These are phyloP conservation scores for Coniella lustricola DNA, from an alignment of 2,329 filamentous ascomycete genomes.

Conservation along the genomic window DNA sequence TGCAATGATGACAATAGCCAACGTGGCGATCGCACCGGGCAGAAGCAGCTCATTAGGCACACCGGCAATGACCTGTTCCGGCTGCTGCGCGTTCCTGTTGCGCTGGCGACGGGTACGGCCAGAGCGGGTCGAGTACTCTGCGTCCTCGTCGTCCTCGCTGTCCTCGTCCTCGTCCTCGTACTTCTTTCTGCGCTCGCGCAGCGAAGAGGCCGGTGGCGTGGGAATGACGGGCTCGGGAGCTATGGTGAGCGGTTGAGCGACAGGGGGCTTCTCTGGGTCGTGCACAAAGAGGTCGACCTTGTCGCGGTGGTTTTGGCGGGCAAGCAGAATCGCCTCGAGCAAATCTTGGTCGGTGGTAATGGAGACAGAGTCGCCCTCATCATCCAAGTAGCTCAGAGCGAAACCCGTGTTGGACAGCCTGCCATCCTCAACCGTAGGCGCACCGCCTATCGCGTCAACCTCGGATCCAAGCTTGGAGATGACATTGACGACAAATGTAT, in stretches of 20 bases:
- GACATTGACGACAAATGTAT: slow-evolving; percentile 69
- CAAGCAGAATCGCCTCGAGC: slow-evolving; percentile 79
- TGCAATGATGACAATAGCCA: slow-evolving; percentile 87
- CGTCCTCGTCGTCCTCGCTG: slow-evolving; percentile 40
- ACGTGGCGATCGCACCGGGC: slow-evolving; percentile 88
- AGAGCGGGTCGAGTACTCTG: slow-evolving; percentile 29
- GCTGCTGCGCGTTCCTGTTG: slow-evolving; percentile 27
- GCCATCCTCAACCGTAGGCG: slow-evolving; percentile 70
- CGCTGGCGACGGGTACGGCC: slow-evolving; percentile 34
- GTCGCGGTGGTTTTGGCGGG: slow-evolving; percentile 68
- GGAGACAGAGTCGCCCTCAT: slow-evolving; percentile 92
- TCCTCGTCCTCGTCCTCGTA: slow-evolving; percentile 42
- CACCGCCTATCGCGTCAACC: slow-evolving; percentile 75
- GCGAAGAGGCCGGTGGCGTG: slow-evolving; percentile 42
- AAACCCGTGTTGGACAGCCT: slow-evolving; percentile 72
- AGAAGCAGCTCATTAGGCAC: slow-evolving; percentile 91
- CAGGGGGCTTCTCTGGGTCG: slow-evolving; percentile 80
- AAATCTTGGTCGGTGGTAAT: slow-evolving; percentile 95
- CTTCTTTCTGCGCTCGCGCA: slow-evolving; percentile 44
- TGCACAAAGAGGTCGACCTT: slow-evolving; percentile 98
- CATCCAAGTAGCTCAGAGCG: slow-evolving; percentile 90
- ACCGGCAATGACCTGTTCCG: slow-evolving; percentile 74
- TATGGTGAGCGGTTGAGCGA: slow-evolving; percentile 50
- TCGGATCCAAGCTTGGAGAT: slow-evolving; percentile 79
- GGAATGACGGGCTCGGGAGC: slow-evolving; percentile 32